Evolutionary conservation across 2,329 filamentous ascomycete genomes (phyloP).

Genomic region (Sporothrix phasma): DNA sequence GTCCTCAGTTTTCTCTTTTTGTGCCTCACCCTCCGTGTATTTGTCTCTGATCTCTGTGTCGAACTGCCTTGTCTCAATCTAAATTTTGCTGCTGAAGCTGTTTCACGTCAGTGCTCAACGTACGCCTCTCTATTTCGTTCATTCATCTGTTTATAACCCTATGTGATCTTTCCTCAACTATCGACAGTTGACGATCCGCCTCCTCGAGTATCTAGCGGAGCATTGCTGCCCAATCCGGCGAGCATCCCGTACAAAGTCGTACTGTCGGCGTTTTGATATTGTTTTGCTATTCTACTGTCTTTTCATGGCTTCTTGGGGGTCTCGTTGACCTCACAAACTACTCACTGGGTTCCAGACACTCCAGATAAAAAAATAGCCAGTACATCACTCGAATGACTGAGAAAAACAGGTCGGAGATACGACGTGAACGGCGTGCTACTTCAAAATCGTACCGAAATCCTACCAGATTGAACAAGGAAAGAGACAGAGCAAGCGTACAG

Average conservation of each 20-base stretch:
- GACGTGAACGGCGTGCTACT: too few species aligned
- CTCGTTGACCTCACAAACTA: not conserved
- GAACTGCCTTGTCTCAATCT: not conserved
- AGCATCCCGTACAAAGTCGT: constrained; percentile 3
- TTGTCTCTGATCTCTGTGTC: not conserved
- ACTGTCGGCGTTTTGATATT: not conserved
- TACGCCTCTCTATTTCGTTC: not conserved
- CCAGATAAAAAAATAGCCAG: not conserved
- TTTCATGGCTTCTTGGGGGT: not conserved
- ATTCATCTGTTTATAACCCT: not conserved
- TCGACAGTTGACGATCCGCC: not conserved
- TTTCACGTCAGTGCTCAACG: not conserved
- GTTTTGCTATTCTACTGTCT: not conserved
- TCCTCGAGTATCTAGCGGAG: not conserved
- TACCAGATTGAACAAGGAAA: too few species aligned
- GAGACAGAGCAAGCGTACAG: not conserved
- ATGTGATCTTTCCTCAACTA: not conserved
- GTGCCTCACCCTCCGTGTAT: not conserved
- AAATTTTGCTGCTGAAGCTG: not conserved
- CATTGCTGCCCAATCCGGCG: not conserved
- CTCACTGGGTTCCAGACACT: not conserved
- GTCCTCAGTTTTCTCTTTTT: too few species aligned
- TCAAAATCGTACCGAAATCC: not conserved
- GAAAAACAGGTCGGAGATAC: too few species aligned
- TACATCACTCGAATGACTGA: too few species aligned